phyloP scores from a whole-genome alignment of 129 eudicot species.

The Escallonia rubra region DNA sequence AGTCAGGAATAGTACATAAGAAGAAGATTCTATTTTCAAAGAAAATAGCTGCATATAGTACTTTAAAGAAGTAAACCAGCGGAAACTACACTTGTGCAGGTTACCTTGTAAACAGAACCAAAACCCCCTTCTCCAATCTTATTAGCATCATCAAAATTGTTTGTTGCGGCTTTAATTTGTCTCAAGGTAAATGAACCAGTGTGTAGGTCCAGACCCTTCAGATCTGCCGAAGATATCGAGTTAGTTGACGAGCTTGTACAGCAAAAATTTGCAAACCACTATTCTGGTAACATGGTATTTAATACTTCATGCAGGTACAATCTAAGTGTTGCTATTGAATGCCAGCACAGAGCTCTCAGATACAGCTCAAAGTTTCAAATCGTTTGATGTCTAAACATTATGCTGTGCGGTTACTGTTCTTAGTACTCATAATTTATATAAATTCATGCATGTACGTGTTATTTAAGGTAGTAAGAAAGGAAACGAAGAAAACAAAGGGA shows the following conservation, averaged over 20 bases:
- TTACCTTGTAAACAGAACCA: slow-evolving; percentile 68
- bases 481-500: background rate
- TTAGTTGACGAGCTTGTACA: background rate
- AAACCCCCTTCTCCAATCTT: slow-evolving; percentile 87
- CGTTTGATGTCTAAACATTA: background rate
- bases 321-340: no score
- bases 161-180: slow-evolving; percentile 67
- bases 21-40: background rate
- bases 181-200: slow-evolving; percentile 50
- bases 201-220: slow-evolving; percentile 40
- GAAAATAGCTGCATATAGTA: slow-evolving; percentile 14
- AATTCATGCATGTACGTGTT: no score
- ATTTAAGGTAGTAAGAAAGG: no score
- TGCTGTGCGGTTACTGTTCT: no score
- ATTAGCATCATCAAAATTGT: slow-evolving; percentile 52
- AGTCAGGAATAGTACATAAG: background rate
- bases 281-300: no score
- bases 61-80: background rate
- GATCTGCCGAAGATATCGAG: slow-evolving; percentile 22
- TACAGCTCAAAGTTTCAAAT: background rate
- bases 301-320: no score
- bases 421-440: no score
- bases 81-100: background rate
- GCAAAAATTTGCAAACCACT: background rate
- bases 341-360: no score